These are phyloP conservation scores for Didymella pinodella DNA, from an alignment of 2,329 filamentous ascomycete species.

Conservation along the genomic window DNA sequence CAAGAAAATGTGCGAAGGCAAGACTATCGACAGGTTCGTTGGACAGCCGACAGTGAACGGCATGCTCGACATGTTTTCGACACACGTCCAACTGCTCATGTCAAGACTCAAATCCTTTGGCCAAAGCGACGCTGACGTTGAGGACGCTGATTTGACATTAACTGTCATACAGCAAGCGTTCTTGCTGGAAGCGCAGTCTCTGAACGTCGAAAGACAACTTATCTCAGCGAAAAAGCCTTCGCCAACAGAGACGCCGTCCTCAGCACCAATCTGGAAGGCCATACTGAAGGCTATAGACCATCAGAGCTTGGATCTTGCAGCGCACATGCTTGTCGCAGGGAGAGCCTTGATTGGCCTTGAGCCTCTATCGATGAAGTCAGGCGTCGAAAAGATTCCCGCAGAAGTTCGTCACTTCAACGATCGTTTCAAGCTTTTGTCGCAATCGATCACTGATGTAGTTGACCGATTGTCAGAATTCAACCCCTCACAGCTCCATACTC, in stretches of 20 bases:
- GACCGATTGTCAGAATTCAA: slow-evolving; percentile 81
- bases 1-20: slow-evolving; percentile 44
- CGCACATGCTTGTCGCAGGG: slow-evolving; percentile 74
- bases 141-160: slow-evolving; percentile 61
- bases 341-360: slow-evolving; percentile 78
- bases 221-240: slow-evolving; percentile 68
- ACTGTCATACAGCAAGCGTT: slow-evolving; percentile 72
- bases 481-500: slow-evolving; percentile 69
- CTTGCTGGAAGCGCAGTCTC: slow-evolving; percentile 73
- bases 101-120: slow-evolving; percentile 42
- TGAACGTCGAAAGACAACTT: slow-evolving; percentile 72
- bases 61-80: slow-evolving; percentile 70
- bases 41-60: slow-evolving; percentile 58
- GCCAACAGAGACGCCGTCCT: slow-evolving; percentile 72
- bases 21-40: slow-evolving; percentile 47
- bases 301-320: slow-evolving; percentile 75
- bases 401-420: slow-evolving; percentile 79
- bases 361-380: slow-evolving; percentile 62
- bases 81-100: slow-evolving; percentile 59
- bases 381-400: slow-evolving; percentile 54
- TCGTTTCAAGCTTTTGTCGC: slow-evolving; percentile 69
- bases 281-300: slow-evolving; percentile 73
- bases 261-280: slow-evolving; percentile 78
- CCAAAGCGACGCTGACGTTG: slow-evolving; percentile 34
- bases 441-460: slow-evolving; percentile 75